These are phyloP conservation scores for Cavenderia fasciculata DNA, from an alignment of 78 protist species.

Conservation along the genomic window DNA sequence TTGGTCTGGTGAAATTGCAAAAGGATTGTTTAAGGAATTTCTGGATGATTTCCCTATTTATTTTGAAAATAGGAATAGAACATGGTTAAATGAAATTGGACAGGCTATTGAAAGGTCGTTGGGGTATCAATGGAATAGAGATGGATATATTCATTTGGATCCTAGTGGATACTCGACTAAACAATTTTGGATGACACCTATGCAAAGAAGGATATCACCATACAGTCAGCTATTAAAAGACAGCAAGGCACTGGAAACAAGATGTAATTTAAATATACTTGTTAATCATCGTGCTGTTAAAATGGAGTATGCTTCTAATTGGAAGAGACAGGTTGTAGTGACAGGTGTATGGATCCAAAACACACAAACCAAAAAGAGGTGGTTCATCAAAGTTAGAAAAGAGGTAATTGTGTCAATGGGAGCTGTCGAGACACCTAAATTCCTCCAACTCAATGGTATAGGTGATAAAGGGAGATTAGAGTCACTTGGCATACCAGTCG, in stretches of 20 bases:
- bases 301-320: too few relatives aligned
- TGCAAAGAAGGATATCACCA: background rate
- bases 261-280: background rate
- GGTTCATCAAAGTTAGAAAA: background rate
- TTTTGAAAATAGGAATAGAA: background rate
- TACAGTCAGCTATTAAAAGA: background rate
- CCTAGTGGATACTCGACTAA: background rate
- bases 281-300: background rate
- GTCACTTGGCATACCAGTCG: background rate
- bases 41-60: background rate
- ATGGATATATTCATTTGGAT: background rate
- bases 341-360: too few relatives aligned
- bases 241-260: background rate
- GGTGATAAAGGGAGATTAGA: background rate
- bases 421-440: background rate
- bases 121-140: background rate
- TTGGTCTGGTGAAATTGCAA: too few relatives aligned
- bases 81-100: background rate
- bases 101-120: background rate
- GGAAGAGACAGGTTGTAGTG: too few relatives aligned
- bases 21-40: too few relatives aligned
- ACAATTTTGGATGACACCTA: background rate
- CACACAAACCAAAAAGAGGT: too few relatives aligned
- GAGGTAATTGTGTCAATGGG: slow-evolving; percentile 4
- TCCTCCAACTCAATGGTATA: slow-evolving; percentile 1